These are phyloP conservation scores for Coelastrella sp. DNA, from an alignment of 139 green algal genomes.

Conservation along the genomic window DNA sequence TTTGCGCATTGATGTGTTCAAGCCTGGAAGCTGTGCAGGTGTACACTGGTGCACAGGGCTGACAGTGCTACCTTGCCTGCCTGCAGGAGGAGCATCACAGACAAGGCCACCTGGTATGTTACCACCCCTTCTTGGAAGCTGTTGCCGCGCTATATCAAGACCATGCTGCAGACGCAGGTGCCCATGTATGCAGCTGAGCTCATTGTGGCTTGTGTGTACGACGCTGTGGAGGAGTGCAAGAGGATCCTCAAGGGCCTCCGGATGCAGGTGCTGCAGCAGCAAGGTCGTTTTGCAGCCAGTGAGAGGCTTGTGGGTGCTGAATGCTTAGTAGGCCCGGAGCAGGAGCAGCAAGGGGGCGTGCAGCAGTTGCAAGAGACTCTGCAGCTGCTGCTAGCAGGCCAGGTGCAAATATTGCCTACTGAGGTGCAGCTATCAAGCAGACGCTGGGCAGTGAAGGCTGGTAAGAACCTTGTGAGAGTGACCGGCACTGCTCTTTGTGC, in stretches of 20 bases:
- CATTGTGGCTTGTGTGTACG: conserved; percentile 34
- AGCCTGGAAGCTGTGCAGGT: neutral
- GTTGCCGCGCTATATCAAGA: conserved; percentile 22
- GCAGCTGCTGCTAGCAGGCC: neutral
- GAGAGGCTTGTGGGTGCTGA: conserved; percentile 4
- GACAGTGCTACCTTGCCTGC: neutral
- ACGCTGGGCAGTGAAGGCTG: neutral
- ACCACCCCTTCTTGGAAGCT: conserved; percentile 26
- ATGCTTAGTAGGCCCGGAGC: neutral
- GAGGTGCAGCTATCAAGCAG: neutral
- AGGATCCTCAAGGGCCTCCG: neutral
- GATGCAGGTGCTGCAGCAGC: conserved; percentile 13
- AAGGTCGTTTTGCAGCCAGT: neutral
- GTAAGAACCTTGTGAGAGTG: conserved; percentile 23
- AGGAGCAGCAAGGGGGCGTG: neutral
- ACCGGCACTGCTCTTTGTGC: conserved; percentile 16
- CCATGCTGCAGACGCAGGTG: conserved; percentile 33
- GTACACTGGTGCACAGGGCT: neutral
- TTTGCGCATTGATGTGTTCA: neutral
- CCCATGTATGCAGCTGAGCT: conserved; percentile 40
- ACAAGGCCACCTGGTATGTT: conserved; percentile 22
- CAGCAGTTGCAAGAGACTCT: neutral
- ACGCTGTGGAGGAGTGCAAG: conserved; percentile 7
- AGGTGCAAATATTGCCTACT: neutral
- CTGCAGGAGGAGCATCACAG: conserved; percentile 27